These are phyloP conservation scores for Serpula lacrymans DNA, from an alignment of 768 basidiomycete genomes.

Conservation along the genomic window DNA sequence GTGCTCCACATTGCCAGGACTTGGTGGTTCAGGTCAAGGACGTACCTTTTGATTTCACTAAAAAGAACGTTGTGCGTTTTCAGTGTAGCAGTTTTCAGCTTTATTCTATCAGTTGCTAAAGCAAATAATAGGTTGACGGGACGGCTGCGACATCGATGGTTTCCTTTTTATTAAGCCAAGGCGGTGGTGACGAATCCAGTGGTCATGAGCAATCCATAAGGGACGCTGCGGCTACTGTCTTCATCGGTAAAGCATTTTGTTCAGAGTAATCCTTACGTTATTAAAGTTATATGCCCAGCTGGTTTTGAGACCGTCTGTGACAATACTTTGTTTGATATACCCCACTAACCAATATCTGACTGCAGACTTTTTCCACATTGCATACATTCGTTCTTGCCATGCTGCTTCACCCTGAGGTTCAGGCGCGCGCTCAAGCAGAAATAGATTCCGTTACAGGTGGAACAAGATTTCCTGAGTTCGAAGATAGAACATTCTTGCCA, in stretches of 20 bases:
- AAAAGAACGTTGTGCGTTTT: conserved; percentile 19
- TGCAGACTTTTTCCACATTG: conserved; percentile 4
- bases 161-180: background rate
- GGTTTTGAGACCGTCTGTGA: conserved; percentile 2
- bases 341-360: background rate
- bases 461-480: conserved; percentile 1
- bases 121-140: background rate
- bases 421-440: conserved; percentile 6
- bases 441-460: conserved; percentile 4
- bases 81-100: background rate
- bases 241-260: conserved; percentile 15
- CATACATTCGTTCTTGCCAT: conserved; percentile 2
- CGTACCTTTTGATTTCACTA: conserved; percentile 20
- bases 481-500: background rate
- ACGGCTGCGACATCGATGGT: background rate
- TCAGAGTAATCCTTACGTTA: background rate
- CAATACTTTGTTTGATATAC: background rate
- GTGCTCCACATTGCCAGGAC: conserved; percentile 11
- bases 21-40: conserved; percentile 19
- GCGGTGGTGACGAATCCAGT: background rate
- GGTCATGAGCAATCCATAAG: conserved; percentile 16
- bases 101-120: background rate
- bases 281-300: background rate
- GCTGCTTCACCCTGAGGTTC: conserved; percentile 8
- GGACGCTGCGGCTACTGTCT: conserved; percentile 14